Conservation (phyloP, 371 early-diverging fungal genomes). For the Mucor piriformis region DNA sequence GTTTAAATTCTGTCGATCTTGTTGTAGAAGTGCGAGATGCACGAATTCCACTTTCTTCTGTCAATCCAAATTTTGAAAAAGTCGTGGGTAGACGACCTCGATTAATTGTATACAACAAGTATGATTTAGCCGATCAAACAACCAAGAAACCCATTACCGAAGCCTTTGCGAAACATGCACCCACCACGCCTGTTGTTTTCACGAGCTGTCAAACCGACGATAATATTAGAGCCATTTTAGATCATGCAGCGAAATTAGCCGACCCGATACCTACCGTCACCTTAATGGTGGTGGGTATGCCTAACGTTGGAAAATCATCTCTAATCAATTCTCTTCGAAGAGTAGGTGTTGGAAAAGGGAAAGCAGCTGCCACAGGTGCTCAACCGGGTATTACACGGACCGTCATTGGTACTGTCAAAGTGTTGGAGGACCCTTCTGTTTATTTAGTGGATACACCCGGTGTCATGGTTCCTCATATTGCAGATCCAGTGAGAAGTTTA, state of each 20-base stretch:
- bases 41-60: conserved; percentile 87
- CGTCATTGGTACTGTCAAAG: conserved; percentile 83
- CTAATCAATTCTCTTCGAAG: conserved; percentile 86
- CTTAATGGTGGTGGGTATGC: conserved; percentile 93
- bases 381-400: conserved; percentile 89
- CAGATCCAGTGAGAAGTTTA: conserved; percentile 74
- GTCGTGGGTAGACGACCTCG: conserved; percentile 67
- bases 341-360: conserved; percentile 72
- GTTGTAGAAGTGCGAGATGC: conserved; percentile 95
- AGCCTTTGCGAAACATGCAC: conserved; percentile 53
- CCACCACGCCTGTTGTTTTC: conserved; percentile 68
- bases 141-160: conserved; percentile 45
- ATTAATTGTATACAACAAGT: conserved; percentile 91
- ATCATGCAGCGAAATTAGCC: conserved; percentile 58
- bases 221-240: conserved; percentile 68
- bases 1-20: conserved; percentile 78
- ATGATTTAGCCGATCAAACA: conserved; percentile 79
- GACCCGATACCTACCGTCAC: conserved; percentile 52
- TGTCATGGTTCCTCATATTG: conserved; percentile 85
- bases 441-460: conserved; percentile 94
- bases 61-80: conserved; percentile 84
- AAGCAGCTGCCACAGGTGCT: conserved; percentile 86
- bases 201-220: conserved; percentile 69
- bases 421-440: conserved; percentile 82
- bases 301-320: conserved; percentile 95